These are phyloP conservation scores for Solanum rostratum DNA, from an alignment of 257 asterid species.

Conservation along the genomic window DNA sequence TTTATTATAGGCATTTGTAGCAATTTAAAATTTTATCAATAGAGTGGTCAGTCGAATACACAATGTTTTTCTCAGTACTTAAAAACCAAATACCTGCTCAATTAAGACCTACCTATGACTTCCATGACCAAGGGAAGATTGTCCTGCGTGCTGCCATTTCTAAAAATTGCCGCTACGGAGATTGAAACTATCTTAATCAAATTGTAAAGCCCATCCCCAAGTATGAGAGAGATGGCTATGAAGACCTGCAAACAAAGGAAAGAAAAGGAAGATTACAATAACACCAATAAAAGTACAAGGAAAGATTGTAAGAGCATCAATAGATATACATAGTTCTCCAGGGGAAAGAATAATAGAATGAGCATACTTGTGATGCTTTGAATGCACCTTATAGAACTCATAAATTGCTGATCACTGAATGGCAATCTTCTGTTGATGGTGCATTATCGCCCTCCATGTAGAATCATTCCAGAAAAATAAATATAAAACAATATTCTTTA, in stretches of 20 bases:
- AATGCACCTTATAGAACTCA: neutral
- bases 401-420: neutral
- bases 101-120: slow-evolving; percentile 29
- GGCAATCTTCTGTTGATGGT: neutral
- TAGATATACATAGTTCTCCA: neutral
- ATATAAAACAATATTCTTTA: neutral
- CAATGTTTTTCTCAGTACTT: neutral
- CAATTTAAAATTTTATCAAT: neutral
- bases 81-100: neutral
- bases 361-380: neutral
- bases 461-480: neutral
- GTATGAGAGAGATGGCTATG: slow-evolving; percentile 75
- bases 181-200: slow-evolving; percentile 65
- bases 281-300: neutral
- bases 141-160: slow-evolving; percentile 20
- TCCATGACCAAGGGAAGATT: slow-evolving; percentile 46
- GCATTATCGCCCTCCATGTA: neutral
- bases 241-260: slow-evolving; percentile 48
- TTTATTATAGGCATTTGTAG: neutral
- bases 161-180: slow-evolving; percentile 49
- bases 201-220: slow-evolving; percentile 95
- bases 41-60: neutral
- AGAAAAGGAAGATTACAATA: neutral
- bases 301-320: neutral
- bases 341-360: neutral